Evolutionary conservation across 1,284 basidiomycete species (phyloP), one percentile per base, ranked within the genome.

Genomic region (Bondarzewia mesenterica): DNA sequence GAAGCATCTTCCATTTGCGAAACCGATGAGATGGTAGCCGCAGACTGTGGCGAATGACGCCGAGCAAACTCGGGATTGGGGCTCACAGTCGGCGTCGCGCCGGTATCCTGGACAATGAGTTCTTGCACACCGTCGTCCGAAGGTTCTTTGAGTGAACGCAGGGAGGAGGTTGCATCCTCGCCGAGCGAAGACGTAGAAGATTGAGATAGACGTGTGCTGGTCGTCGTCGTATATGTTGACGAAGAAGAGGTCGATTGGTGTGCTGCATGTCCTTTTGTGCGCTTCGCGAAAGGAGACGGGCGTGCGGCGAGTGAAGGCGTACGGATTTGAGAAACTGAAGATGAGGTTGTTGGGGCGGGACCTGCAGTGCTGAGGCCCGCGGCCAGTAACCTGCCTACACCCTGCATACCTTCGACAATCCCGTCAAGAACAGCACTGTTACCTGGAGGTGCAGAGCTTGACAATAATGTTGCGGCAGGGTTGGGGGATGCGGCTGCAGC

Each of bases 351-450:
- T 1, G 62, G 29, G 5, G n/a, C n/a, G 29, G 29, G 10, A n/a
- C 29, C 29, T 12, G 29, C 29, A 12, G 29, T 32, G 71, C 66
- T 36, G 82, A 63, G 43, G 80, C 65, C 39, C 76, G 67, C 49
- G 5, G 49, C 45, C 48, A 74, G 68, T 39, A 81, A 68, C 27
- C 72, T 75, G 48, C 80, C 77, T 2, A 85, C 76, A n/a, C 83
- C 76, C 54, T 79, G 77, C 2, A 85, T 75, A n/a, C 83, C 76
- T 54, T 80, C 84, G 54, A 75, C 76, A 51, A 86, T 71, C 1
- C 80, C 80, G 47, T 77, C 78, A 0, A 85, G 57, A 18, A 79
- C 65, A 3, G 56, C 47, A 4, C 42, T 15, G 42, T 43, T 43
- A 20, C 42, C 15, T 12, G 20, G 5, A 15, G 20, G 23, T 7